A percentile compares a stretch with the other conserved stretches of the same genome.
These are phyloP conservation scores for Mollisiaceae sp. DNA, from an alignment of 2,329 filamentous ascomycete genomes.

Conservation along the genomic window DNA sequence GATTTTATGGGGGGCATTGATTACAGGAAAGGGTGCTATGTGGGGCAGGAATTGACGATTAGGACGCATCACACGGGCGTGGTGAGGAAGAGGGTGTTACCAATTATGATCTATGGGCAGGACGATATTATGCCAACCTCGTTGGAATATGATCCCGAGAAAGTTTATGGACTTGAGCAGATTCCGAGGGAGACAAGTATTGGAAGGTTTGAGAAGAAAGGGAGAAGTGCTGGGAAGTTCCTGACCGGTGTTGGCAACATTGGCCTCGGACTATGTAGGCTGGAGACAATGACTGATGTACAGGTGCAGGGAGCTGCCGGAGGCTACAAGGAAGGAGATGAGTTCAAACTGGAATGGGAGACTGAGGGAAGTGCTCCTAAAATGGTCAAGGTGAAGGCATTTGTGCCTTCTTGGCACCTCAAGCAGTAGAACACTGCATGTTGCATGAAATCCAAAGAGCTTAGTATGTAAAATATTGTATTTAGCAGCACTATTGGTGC, in stretches of 20 bases:
- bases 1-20: slow-evolving; percentile 86
- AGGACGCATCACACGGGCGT: slow-evolving; percentile 94
- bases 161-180: slow-evolving; percentile 32
- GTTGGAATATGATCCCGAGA: slow-evolving; percentile 54
- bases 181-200: slow-evolving; percentile 53
- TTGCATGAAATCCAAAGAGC: not conserved
- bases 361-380: slow-evolving; percentile 45
- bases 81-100: slow-evolving; percentile 87
- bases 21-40: slow-evolving; percentile 95
- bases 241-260: slow-evolving; percentile 81
- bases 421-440: slow-evolving; percentile 33
- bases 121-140: slow-evolving; percentile 46
- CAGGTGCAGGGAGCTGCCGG: slow-evolving; percentile 68
- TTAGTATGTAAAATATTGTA: not conserved
- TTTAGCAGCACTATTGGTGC: slow-evolving; percentile 6
- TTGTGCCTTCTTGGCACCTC: slow-evolving; percentile 77
- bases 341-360: slow-evolving; percentile 55
- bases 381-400: slow-evolving; percentile 71
- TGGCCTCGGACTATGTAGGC: slow-evolving; percentile 82
- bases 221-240: slow-evolving; percentile 81
- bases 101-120: slow-evolving; percentile 71
- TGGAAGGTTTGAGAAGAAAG: slow-evolving; percentile 57
- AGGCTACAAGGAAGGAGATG: slow-evolving; percentile 49
- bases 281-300: slow-evolving; percentile 90
- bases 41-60: slow-evolving; percentile 96